Base-by-base conservation (phyloP, 768 basidiomycete genomes). In the Rubroboletus pulcherrimus region DNA sequence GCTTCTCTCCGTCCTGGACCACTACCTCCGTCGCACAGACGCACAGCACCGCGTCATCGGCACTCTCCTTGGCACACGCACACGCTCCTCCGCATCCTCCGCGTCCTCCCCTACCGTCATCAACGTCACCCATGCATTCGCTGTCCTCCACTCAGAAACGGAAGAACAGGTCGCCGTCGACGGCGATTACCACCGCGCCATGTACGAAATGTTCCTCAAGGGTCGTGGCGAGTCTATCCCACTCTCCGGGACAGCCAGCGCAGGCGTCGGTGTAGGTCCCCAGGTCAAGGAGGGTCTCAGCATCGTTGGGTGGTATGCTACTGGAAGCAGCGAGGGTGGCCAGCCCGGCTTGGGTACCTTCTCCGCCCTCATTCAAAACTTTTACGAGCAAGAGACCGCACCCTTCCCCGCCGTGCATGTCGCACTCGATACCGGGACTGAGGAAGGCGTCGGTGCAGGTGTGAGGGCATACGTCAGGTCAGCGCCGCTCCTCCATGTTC, bases 341-440 rank as follows among this genome's bases (percentile, higher is more conserved):
- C 60, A 57, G 45, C 57, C 43, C 3, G 59, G 66, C 34, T 80
- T 98, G 54, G 95, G 95, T 75, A 92, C 91, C 7, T 95, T 93
- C 75, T 95, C 95, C 29, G 93, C 96, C 11, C 82, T 98, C 62
- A 95, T 98, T 68, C 96, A 98, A 79, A 93, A 95, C 74, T 97
- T 97, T 76, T 98, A 97, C 73, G 85, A 91, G 39, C 86, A 91
- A 79, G 93, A 98, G 73, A 93, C 92, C 6, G 78, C 84, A 0
- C 91, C 93, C 3, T 84, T 89, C 69, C 91, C 87, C 33, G 93
- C 96, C 4, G 83, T 98, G 46, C 94, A 98, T 71, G 78, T 98
- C 52, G 87, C 93, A 5, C 77, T 98, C 37, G 91, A 96, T 73
- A 95, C 94, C 9, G 89, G 91, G 19, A 77, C 85, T 4, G 85